phyloP scores from a whole-genome alignment of 345 rosid species.

The Sisymbrium altissimum region DNA sequence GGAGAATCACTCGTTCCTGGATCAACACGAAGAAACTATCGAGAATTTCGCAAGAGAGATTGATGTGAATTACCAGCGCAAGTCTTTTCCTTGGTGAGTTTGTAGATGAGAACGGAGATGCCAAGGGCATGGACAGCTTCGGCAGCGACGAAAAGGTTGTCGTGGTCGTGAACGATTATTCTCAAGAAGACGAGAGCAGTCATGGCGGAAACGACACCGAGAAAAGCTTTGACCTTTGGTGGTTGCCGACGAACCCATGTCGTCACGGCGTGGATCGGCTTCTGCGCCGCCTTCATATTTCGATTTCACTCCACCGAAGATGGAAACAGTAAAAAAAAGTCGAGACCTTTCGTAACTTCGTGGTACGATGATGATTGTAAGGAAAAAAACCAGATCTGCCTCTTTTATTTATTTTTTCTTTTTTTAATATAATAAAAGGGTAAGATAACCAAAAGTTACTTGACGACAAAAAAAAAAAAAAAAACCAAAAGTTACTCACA shows the following conservation, averaged over 20 bases:
- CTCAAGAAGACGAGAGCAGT: conserved; percentile 65
- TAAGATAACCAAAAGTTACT: too few species aligned
- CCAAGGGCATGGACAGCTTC: conserved; percentile 89
- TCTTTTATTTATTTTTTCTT: not conserved
- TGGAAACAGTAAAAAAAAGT: conserved; percentile 1
- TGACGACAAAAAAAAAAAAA: too few species aligned
- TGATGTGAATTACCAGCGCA: conserved; percentile 68
- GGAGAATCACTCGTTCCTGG: not conserved
- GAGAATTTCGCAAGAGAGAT: not conserved
- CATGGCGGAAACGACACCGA: conserved; percentile 63
- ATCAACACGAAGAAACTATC: not conserved
- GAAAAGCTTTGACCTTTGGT: conserved; percentile 73
- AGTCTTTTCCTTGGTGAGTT: conserved; percentile 84
- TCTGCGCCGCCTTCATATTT: conserved; percentile 54
- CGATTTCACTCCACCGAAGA: not conserved
- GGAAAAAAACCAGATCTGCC: conserved; percentile 10
- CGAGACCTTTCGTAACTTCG: not conserved
- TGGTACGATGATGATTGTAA: not conserved
- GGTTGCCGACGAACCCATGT: conserved; percentile 90
- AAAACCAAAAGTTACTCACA: too few species aligned
- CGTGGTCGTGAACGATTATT: conserved; percentile 82
- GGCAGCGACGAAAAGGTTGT: conserved; percentile 84
- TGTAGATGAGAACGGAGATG: conserved; percentile 80
- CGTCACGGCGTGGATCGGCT: conserved; percentile 60
- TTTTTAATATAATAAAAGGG: too few species aligned